phyloP scores from a whole-genome alignment of 1,284 basidiomycete genomes.

The Fomes fomentarius region DNA sequence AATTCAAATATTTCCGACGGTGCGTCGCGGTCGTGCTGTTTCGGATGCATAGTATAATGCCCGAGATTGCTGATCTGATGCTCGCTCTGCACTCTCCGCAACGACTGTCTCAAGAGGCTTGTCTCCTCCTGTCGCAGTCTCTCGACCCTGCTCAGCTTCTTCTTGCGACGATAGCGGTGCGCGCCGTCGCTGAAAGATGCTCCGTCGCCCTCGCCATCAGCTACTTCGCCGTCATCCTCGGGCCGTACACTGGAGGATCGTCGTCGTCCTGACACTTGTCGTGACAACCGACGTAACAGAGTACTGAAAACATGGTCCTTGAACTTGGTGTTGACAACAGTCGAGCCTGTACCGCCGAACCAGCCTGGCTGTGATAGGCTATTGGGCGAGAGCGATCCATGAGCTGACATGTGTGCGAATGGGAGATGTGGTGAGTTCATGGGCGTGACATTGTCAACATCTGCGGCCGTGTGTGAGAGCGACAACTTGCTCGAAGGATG shows the following conservation, averaged over 20 bases:
- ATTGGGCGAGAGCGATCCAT: conserved; percentile 23
- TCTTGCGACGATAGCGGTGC: conserved; percentile 30
- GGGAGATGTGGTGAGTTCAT: conserved; percentile 50
- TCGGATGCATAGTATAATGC: conserved; percentile 20
- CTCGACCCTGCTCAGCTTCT: conserved; percentile 43
- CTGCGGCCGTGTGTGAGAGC: conserved; percentile 25
- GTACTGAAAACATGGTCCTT: conserved; percentile 94
- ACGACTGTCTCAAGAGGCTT: conserved; percentile 36
- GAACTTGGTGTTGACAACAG: conserved; percentile 88
- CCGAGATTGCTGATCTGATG: conserved; percentile 22
- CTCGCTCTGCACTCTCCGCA: conserved; percentile 70
- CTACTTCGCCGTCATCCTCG: conserved; percentile 48
- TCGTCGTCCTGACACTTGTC: conserved; percentile 45
- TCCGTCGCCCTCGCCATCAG: conserved; percentile 48
- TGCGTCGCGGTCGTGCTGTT: conserved; percentile 19
- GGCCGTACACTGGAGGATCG: conserved; percentile 34
- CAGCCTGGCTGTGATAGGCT: conserved; percentile 36
- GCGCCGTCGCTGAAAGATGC: conserved; percentile 38
- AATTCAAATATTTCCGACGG: conserved; percentile 48
- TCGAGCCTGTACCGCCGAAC: conserved; percentile 89
- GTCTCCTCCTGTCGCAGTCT: conserved; percentile 34
- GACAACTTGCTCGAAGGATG: conserved; percentile 17
- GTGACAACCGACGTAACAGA: conserved; percentile 70
- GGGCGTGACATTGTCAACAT: conserved; percentile 53
- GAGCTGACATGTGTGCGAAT: conserved; percentile 4